Conservation (phyloP, 805 yeast species). For the Candida saitoana region DNA sequence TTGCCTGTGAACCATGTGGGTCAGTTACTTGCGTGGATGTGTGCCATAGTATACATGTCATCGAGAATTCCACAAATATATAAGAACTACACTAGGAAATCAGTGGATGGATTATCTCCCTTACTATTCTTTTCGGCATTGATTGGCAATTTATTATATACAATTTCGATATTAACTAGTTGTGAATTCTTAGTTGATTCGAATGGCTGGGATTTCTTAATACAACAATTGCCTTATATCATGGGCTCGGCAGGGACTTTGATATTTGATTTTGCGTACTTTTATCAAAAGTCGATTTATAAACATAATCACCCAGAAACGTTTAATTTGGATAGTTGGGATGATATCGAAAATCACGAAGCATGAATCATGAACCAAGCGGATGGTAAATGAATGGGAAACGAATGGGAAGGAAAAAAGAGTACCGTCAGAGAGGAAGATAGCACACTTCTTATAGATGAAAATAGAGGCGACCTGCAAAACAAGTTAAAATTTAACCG, state of each 20-base stretch:
- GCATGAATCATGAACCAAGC: too few relatives aligned
- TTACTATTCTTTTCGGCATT: slow-evolving; percentile 75
- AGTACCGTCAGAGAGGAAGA: too few relatives aligned
- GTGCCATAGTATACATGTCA: slow-evolving; percentile 68
- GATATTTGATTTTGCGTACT: slow-evolving; percentile 66
- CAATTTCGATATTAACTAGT: slow-evolving; percentile 67
- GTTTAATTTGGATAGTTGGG: slow-evolving; percentile 18
- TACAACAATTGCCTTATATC: slow-evolving; percentile 74
- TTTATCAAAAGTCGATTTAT: slow-evolving; percentile 52
- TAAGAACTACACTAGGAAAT: slow-evolving; percentile 71
- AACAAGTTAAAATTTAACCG: too few relatives aligned
- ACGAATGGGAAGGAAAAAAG: too few relatives aligned
- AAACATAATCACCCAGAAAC: slow-evolving; percentile 19
- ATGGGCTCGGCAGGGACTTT: slow-evolving; percentile 86
- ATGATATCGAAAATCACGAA: slow-evolving; percentile 6
- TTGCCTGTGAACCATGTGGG: slow-evolving; percentile 12
- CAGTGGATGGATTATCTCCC: slow-evolving; percentile 85
- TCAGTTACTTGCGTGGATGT: slow-evolving; percentile 63
- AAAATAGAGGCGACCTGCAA: too few relatives aligned
- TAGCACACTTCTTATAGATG: too few relatives aligned
- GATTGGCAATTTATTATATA: slow-evolving; percentile 71
- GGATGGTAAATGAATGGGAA: too few relatives aligned
- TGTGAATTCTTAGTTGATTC: slow-evolving; percentile 40
- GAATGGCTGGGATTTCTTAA: slow-evolving; percentile 40
- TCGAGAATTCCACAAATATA: slow-evolving; percentile 82